These are phyloP conservation scores for Leptomonas pyrrhocoris DNA, from an alignment of 208 protist genomes.

Conservation along the genomic window DNA sequence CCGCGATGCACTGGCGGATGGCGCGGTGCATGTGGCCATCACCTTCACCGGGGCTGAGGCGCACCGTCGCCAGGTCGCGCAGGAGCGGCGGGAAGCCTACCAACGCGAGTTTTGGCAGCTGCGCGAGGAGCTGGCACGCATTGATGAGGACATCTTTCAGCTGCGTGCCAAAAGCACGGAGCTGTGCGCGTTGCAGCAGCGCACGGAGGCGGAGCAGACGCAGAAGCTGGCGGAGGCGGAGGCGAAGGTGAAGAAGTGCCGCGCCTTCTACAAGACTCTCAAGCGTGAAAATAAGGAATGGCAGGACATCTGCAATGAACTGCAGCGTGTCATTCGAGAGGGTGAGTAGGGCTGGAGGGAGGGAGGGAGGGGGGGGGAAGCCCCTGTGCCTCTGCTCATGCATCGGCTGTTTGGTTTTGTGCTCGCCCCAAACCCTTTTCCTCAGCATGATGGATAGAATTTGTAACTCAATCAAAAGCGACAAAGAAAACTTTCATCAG, in stretches of 20 bases:
- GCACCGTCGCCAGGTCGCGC: constrained; percentile 24
- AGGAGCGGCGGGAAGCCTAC: constrained; percentile 22
- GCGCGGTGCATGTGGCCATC: constrained; percentile 29
- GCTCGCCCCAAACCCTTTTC: too few relatives aligned
- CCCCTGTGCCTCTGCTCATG: too few relatives aligned
- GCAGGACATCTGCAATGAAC: constrained; percentile 47
- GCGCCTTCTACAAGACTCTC: constrained; percentile 42
- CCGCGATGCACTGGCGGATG: constrained; percentile 14
- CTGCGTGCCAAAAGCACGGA: constrained; percentile 25
- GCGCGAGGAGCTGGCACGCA: constrained; percentile 49
- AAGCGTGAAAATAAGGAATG: constrained; percentile 64
- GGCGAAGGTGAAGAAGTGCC: constrained; percentile 36
- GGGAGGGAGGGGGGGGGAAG: too few relatives aligned
- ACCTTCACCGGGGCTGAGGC: constrained; percentile 35
- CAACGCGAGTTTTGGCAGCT: constrained; percentile 47
- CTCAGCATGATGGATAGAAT: too few relatives aligned
- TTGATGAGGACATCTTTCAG: constrained; percentile 49
- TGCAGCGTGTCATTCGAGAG: constrained; percentile 36
- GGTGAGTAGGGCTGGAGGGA: background rate
- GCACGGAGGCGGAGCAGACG: constrained; percentile 14
- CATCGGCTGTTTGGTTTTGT: background rate
- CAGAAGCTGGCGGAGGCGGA: constrained; percentile 43
- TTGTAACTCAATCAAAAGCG: too few relatives aligned
- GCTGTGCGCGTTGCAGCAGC: constrained; percentile 34
- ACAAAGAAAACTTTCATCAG: too few relatives aligned